A percentile compares a stretch with the other conserved stretches of the same genome.
Evolutionary conservation across 345 rosid species (phyloP).

Genomic region (Eucalyptus curtisii): DNA sequence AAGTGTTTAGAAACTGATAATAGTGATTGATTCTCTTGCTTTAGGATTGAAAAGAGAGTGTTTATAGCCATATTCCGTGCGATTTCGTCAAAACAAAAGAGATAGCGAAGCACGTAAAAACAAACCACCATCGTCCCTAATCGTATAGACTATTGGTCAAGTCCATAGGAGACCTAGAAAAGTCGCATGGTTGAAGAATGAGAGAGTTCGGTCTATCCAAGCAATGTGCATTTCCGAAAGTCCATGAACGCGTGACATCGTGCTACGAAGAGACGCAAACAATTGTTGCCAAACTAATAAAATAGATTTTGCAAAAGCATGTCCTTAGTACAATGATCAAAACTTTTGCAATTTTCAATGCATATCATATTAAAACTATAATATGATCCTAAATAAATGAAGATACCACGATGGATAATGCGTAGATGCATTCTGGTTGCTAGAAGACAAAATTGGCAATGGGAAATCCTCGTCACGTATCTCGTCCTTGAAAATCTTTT

Average conservation of each 20-base stretch:
- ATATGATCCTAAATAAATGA: not conserved
- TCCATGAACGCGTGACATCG: not conserved
- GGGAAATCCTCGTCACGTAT: not conserved
- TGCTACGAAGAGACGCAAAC: not conserved
- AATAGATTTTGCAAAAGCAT: not conserved
- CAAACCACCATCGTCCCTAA: not conserved
- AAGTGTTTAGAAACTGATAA: not conserved
- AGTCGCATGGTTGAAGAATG: not conserved
- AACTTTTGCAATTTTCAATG: too few species aligned
- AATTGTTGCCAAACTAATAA: not conserved
- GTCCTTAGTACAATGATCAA: not conserved
- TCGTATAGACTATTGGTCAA: not conserved
- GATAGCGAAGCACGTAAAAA: not conserved
- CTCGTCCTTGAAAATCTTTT: not conserved
- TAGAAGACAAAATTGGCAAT: not conserved
- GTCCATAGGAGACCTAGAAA: not conserved
- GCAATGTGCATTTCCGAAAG: not conserved
- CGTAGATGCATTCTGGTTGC: not conserved
- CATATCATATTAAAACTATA: too few species aligned
- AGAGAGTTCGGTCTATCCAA: not conserved
- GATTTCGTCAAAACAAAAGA: not conserved
- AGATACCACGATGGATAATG: not conserved
- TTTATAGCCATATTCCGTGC: not conserved
- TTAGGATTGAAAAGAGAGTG: not conserved
- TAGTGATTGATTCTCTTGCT: not conserved